Evolutionary conservation across 495 filamentous ascomycete species (phyloP).

Genomic region (Trichoderma reesei): DNA sequence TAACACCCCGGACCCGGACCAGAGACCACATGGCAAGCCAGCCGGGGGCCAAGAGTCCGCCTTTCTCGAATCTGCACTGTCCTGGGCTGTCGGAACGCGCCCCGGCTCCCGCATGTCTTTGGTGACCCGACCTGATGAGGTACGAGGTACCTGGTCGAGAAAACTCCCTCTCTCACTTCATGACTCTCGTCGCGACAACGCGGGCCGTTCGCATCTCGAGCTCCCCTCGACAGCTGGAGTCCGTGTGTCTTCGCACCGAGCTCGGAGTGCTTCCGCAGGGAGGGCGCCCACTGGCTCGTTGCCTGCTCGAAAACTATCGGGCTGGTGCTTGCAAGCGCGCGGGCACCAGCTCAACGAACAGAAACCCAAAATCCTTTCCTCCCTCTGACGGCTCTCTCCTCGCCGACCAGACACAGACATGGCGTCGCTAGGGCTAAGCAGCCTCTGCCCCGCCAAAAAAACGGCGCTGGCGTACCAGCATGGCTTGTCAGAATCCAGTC

Average conservation of each 20-base stretch:
- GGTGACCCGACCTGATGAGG: neutral
- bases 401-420: neutral
- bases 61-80: neutral
- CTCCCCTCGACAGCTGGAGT: no score
- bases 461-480: conserved; percentile 6
- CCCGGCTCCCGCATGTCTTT: neutral
- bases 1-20: neutral
- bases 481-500: neutral
- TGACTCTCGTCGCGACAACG: neutral
- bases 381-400: neutral
- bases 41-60: neutral
- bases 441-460: conserved; percentile 8
- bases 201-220: neutral
- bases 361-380: neutral
- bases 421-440: conserved; percentile 9
- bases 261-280: neutral
- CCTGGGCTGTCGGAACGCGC: conserved; percentile 4
- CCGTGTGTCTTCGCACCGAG: neutral
- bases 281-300: neutral
- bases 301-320: no score
- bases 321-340: neutral
- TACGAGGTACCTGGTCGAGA: no score
- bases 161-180: neutral
- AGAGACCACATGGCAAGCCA: conserved; percentile 1
- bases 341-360: neutral